Evolutionary conservation across 768 basidiomycete species (phyloP).

Genomic region (Termitomyces sp.): DNA sequence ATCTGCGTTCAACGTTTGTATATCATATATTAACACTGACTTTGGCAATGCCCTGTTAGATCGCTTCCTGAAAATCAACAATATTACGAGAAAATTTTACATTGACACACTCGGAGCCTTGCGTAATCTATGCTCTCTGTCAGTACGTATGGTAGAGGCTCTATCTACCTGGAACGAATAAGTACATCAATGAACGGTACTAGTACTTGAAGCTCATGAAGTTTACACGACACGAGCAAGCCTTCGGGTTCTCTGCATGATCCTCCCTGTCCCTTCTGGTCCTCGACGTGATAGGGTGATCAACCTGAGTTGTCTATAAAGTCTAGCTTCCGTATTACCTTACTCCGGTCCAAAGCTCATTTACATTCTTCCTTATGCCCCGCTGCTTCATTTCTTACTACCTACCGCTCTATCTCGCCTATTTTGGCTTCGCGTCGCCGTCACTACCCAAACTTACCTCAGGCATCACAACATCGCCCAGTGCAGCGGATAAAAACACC

Average conservation of each 20-base stretch:
- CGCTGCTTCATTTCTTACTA: background rate
- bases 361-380: background rate
- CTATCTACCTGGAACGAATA: background rate
- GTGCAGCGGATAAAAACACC: slow-evolving; percentile 27
- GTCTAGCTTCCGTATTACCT: background rate
- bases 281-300: background rate
- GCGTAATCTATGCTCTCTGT: background rate
- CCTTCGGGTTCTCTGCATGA: background rate
- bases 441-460: slow-evolving; percentile 21
- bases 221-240: background rate
- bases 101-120: background rate
- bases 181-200: background rate
- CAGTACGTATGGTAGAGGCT: background rate
- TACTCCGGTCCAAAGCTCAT: background rate
- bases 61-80: background rate
- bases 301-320: background rate
- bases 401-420: background rate
- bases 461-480: slow-evolving; percentile 29
- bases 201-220: background rate
- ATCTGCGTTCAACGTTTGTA: too few relatives aligned
- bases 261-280: background rate
- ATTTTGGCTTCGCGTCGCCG: background rate
- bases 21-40: too few relatives aligned
- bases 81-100: background rate
- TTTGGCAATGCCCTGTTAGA: too few relatives aligned